These are phyloP conservation scores for Trichophyton schoenleinii DNA, from an alignment of 2,329 filamentous ascomycete species.

Conservation along the genomic window DNA sequence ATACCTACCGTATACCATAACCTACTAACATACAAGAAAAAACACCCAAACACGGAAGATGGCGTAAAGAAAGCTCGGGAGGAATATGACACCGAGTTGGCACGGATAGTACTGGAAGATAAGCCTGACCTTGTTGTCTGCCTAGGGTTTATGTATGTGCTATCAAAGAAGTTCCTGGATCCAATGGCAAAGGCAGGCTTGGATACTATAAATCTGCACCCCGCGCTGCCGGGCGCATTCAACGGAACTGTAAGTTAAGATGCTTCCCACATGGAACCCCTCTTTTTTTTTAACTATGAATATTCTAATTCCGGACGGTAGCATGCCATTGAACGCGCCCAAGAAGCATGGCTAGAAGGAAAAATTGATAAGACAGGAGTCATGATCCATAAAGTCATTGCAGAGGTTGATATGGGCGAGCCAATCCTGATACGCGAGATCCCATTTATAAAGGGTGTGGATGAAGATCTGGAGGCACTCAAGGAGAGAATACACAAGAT, in stretches of 20 bases:
- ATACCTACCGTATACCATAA: constrained; percentile 76
- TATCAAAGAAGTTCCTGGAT: constrained; percentile 55
- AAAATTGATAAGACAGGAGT: constrained; percentile 60
- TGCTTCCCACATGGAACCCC: neutral
- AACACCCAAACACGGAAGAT: constrained; percentile 55
- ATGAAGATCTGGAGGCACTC: constrained; percentile 53
- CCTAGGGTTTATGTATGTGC: constrained; percentile 79
- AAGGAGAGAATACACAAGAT: constrained; percentile 60
- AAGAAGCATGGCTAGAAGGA: constrained; percentile 56
- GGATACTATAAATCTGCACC: constrained; percentile 71
- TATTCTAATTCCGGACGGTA: constrained; percentile 10
- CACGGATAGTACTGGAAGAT: constrained; percentile 51
- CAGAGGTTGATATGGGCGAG: constrained; percentile 65
- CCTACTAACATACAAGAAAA: constrained; percentile 40
- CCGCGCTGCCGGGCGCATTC: constrained; percentile 49
- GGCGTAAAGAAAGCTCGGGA: constrained; percentile 43
- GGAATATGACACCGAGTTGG: constrained; percentile 64
- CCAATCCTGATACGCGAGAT: constrained; percentile 62
- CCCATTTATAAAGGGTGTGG: constrained; percentile 45
- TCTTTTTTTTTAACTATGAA: neutral
- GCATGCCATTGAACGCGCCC: constrained; percentile 65
- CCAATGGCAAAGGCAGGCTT: constrained; percentile 52
- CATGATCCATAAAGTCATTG: constrained; percentile 79
- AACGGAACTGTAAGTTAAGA: constrained; percentile 2
- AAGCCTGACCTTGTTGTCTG: constrained; percentile 65